Conservation (phyloP, 257 asterid genomes). For the Jasminum sambac region DNA sequence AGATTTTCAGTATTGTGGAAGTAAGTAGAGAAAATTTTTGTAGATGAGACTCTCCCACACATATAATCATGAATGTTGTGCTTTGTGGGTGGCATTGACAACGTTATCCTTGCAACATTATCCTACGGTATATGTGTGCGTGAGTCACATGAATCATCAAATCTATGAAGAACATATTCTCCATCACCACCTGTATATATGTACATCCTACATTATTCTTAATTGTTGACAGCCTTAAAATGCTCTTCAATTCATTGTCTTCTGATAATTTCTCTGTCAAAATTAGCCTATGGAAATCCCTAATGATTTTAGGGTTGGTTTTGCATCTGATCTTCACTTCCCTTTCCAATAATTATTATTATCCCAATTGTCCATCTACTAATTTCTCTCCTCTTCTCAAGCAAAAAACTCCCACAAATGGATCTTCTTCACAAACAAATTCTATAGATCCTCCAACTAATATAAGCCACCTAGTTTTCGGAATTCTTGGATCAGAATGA, state of each 20-base stretch:
- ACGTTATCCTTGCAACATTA: not conserved
- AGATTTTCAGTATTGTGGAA: too few species aligned
- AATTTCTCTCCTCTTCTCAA: conserved; percentile 24
- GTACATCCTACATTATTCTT: not conserved
- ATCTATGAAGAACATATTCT: not conserved
- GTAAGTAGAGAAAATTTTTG: too few species aligned
- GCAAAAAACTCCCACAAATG: not conserved
- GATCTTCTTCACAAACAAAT: not conserved
- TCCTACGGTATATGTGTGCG: too few species aligned
- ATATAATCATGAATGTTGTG: not conserved
- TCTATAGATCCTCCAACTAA: conserved; percentile 28
- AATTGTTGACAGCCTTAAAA: not conserved
- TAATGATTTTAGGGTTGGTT: conserved; percentile 26
- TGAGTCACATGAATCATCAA: not conserved
- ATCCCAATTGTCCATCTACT: conserved; percentile 37
- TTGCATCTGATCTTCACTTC: conserved; percentile 26
- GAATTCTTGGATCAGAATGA: conserved; percentile 50
- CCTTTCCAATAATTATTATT: conserved; percentile 33
- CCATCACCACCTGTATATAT: not conserved
- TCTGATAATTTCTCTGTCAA: conserved; percentile 1
- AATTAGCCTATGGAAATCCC: conserved; percentile 33
- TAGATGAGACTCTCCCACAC: not conserved
- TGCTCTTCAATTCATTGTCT: not conserved
- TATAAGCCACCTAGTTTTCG: conserved; percentile 52
- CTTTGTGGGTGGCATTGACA: not conserved